Conservation (phyloP, 805 yeast species). For the Wickerhamomyces chambardii region DNA sequence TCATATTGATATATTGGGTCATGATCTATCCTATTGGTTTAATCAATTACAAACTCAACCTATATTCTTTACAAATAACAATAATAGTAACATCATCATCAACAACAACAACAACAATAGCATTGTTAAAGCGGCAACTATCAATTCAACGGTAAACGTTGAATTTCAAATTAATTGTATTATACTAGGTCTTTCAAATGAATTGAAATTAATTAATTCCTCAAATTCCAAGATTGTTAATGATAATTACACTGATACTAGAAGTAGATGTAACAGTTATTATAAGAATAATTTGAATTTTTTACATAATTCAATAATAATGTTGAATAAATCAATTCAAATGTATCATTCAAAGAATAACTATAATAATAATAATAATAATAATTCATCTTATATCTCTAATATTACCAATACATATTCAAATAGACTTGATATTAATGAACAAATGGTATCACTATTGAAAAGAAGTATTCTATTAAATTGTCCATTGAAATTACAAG, state of each 20-base stretch:
- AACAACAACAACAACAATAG: background rate
- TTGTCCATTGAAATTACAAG: slow-evolving; percentile 41
- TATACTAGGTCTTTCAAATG: slow-evolving; percentile 27
- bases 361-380: slow-evolving; percentile 2
- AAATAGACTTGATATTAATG: slow-evolving; percentile 7
- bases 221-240: too few relatives aligned
- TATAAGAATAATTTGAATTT: slow-evolving; percentile 31
- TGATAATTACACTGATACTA: too few relatives aligned
- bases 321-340: slow-evolving; percentile 36
- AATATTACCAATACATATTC: slow-evolving; percentile 8
- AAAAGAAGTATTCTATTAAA: slow-evolving; percentile 40
- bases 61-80: background rate
- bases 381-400: slow-evolving; percentile 2
- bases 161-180: slow-evolving; percentile 33
- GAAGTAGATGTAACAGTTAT: too few relatives aligned
- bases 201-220: slow-evolving; percentile 15
- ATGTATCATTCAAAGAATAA: slow-evolving; percentile 9
- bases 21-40: background rate
- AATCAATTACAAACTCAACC: background rate
- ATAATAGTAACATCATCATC: background rate
- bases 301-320: slow-evolving; percentile 43
- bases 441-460: slow-evolving; percentile 14
- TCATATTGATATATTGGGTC: too few relatives aligned
- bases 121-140: too few relatives aligned
- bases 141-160: background rate